Conservation (phyloP, 73 alveolate genomes). For the Blepharisma stoltei region DNA sequence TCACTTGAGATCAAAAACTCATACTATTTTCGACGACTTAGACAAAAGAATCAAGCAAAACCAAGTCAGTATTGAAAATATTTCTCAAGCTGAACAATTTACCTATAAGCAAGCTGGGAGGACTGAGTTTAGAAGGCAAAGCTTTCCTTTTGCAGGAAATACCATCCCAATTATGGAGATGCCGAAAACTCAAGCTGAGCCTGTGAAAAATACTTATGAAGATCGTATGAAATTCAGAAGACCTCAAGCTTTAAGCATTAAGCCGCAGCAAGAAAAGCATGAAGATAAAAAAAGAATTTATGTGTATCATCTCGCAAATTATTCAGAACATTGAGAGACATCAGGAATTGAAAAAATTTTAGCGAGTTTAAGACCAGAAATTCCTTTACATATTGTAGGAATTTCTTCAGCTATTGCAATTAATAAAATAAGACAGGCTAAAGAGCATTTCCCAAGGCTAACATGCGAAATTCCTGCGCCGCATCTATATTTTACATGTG, state of each 20-base stretch:
- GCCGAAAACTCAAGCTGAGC: too few species aligned
- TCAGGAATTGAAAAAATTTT: conserved; percentile 15
- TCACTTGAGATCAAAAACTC: neutral
- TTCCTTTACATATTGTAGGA: neutral
- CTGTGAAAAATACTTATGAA: too few species aligned
- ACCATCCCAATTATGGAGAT: too few species aligned
- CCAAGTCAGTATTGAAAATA: neutral
- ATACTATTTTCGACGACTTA: conserved; percentile 12
- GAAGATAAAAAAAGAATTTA: neutral
- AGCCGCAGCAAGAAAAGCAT: neutral
- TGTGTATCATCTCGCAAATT: conserved; percentile 7
- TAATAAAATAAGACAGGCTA: neutral
- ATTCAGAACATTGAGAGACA: conserved; percentile 7
- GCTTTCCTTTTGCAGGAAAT: too few species aligned
- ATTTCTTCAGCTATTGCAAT: neutral
- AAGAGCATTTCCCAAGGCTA: neutral
- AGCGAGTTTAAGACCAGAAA: neutral
- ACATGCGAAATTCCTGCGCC: conserved; percentile 36
- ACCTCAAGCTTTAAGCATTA: neutral
- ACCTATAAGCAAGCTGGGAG: neutral
- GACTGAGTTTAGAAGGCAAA: neutral
- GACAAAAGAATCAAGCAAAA: neutral
- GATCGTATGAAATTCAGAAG: neutral
- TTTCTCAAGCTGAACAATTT: neutral
- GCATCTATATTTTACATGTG: conserved; percentile 29